Evolutionary conservation across 805 yeast genomes (phyloP).

Genomic region (Starmerella stellata): DNA sequence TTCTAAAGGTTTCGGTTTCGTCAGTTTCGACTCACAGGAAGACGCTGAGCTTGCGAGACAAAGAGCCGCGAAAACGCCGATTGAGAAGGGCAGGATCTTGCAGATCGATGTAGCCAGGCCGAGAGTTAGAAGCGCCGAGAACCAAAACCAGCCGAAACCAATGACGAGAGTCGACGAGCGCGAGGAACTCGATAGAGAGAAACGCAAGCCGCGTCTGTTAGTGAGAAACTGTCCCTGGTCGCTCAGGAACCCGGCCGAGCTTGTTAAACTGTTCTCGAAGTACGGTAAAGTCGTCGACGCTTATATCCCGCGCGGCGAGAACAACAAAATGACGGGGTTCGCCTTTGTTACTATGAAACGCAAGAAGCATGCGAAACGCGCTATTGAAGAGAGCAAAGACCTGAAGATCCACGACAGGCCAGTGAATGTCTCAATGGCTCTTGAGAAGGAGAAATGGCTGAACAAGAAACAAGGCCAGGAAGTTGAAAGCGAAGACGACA

Average conservation of each 20-base stretch:
- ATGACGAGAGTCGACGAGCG: slow-evolving; percentile 3
- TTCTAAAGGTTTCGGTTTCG: slow-evolving; percentile 92
- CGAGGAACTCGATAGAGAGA: slow-evolving; percentile 26
- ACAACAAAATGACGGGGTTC: slow-evolving; percentile 85
- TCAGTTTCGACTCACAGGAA: slow-evolving; percentile 66
- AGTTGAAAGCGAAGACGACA: slow-evolving; percentile 26
- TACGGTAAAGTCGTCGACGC: slow-evolving; percentile 82
- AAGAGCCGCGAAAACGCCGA: slow-evolving; percentile 44
- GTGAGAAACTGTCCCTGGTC: slow-evolving; percentile 94
- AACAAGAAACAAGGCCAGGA: slow-evolving; percentile 29
- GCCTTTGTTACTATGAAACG: slow-evolving; percentile 85
- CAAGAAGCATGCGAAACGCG: slow-evolving; percentile 55
- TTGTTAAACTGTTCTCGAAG: slow-evolving; percentile 50
- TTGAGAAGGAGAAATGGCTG: slow-evolving; percentile 73
- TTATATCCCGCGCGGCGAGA: slow-evolving; percentile 68
- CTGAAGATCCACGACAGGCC: slow-evolving; percentile 73
- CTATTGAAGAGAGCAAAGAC: slow-evolving; percentile 57
- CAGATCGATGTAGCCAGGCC: slow-evolving; percentile 80
- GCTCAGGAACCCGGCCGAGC: slow-evolving; percentile 53
- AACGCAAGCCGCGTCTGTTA: slow-evolving; percentile 71
- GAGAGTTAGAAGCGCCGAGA: slow-evolving; percentile 44
- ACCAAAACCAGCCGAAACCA: neutral
- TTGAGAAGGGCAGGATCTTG: slow-evolving; percentile 41
- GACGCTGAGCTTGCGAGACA: slow-evolving; percentile 64
- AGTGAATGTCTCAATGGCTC: slow-evolving; percentile 86